A percentile compares a stretch with the other conserved stretches of the same genome.
Evolutionary conservation across 768 basidiomycete species (phyloP).

Genomic region (Suillus occidentalis): DNA sequence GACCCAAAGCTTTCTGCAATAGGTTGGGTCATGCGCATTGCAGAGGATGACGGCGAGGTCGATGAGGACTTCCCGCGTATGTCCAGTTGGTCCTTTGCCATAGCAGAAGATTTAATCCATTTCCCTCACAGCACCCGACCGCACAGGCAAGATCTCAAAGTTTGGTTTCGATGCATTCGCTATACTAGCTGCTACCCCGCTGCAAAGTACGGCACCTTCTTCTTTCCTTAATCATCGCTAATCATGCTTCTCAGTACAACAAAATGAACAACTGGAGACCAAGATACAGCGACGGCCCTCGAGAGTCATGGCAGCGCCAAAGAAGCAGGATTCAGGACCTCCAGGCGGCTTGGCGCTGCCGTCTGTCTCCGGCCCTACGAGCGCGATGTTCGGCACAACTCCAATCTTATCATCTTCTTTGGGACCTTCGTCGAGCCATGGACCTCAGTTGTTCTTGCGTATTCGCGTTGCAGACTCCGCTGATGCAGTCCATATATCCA

Average conservation of each 20-base stretch:
- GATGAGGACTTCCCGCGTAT: conserved; percentile 98
- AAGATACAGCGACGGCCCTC: conserved; percentile 86
- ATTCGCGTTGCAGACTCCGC: conserved; percentile 79
- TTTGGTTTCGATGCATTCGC: conserved; percentile 93
- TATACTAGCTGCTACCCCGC: conserved; percentile 69
- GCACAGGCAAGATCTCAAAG: conserved; percentile 79
- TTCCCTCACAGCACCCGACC: conserved; percentile 75
- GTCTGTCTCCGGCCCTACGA: conserved; percentile 38
- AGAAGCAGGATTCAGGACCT: conserved; percentile 53
- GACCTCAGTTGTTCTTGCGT: conserved; percentile 81
- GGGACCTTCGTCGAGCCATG: conserved; percentile 69
- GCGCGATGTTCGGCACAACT: conserved; percentile 49
- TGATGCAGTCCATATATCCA: conserved; percentile 82
- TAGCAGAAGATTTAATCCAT: neutral
- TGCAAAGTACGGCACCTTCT: conserved; percentile 54
- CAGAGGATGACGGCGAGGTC: conserved; percentile 96
- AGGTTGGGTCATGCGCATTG: conserved; percentile 92
- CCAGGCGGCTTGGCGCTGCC: conserved; percentile 38
- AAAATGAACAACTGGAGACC: conserved; percentile 77
- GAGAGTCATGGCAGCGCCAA: conserved; percentile 54
- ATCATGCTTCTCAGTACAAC: conserved; percentile 47
- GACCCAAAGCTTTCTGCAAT: conserved; percentile 73
- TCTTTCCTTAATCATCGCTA: neutral
- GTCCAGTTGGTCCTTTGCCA: no score
- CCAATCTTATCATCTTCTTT: conserved; percentile 63